Conservation (phyloP, 2,329 filamentous ascomycete genomes). For the Diaporthe citrichinensis region DNA sequence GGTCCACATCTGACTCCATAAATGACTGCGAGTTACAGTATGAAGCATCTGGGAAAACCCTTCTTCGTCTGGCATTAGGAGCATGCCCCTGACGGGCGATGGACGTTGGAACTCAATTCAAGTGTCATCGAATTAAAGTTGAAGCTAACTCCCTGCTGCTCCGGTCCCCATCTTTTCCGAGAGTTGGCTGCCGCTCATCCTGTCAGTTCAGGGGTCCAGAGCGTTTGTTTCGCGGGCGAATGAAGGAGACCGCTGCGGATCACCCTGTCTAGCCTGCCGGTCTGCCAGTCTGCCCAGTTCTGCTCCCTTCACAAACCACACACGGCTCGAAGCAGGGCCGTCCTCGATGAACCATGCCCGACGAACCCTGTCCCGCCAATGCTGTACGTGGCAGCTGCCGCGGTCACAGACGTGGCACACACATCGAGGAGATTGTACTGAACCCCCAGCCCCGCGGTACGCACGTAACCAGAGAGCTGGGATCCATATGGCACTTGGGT, state of each 20-base stretch:
- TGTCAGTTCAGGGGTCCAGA: slow-evolving; percentile 14
- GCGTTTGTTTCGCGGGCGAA: slow-evolving; percentile 16
- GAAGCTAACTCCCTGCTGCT: slow-evolving; percentile 13
- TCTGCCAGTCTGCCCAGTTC: background rate
- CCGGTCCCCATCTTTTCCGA: slow-evolving; percentile 12
- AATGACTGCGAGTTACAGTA: background rate
- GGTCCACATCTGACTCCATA: background rate
- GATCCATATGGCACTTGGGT: slow-evolving; percentile 26
- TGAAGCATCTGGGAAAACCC: background rate
- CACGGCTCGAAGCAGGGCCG: background rate
- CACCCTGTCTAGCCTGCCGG: background rate
- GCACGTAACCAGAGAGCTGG: slow-evolving; percentile 34
- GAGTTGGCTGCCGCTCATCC: background rate
- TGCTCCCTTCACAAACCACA: background rate
- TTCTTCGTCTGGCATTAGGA: background rate
- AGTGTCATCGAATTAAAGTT: slow-evolving; percentile 38
- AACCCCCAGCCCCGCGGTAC: slow-evolving; percentile 19
- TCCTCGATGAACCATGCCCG: slow-evolving; percentile 1
- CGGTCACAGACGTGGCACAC: slow-evolving; percentile 13
- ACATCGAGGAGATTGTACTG: slow-evolving; percentile 9
- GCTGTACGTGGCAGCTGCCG: slow-evolving; percentile 2
- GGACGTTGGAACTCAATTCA: slow-evolving; percentile 21
- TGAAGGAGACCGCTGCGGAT: background rate
- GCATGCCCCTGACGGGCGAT: slow-evolving; percentile 2
- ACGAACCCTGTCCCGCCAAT: background rate